These are phyloP conservation scores for Ustilago loliicola DNA, from an alignment of 1,284 basidiomycete genomes.

Conservation along the genomic window DNA sequence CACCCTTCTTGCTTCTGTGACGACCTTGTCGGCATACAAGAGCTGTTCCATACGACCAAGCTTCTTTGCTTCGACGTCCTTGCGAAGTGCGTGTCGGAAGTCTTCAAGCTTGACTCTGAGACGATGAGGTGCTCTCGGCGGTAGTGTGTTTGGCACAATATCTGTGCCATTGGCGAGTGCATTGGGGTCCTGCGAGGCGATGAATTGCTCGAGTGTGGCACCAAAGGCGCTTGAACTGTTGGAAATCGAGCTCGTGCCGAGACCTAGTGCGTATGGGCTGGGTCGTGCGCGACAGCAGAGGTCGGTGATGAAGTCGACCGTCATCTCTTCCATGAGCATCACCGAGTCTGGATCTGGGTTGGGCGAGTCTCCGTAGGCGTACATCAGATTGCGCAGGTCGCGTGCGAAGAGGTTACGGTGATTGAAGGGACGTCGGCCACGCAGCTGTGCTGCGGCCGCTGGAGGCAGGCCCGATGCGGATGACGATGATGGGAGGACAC, in stretches of 20 bases:
- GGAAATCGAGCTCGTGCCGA: constrained; percentile 49
- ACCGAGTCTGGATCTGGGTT: constrained; percentile 88
- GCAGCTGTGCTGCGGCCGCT: constrained; percentile 29
- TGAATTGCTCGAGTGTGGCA: constrained; percentile 32
- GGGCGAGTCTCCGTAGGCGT: constrained; percentile 92
- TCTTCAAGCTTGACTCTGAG: constrained; percentile 68
- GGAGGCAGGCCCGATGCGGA: constrained; percentile 21
- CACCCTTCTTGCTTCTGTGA: constrained; percentile 63
- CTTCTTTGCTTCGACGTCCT: constrained; percentile 65
- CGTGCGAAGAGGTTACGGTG: constrained; percentile 60
- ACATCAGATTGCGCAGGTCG: constrained; percentile 83
- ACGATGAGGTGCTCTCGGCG: constrained; percentile 51
- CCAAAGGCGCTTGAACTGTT: constrained; percentile 38
- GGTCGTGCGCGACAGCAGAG: constrained; percentile 76
- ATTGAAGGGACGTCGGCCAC: constrained; percentile 58
- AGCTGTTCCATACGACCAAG: constrained; percentile 67
- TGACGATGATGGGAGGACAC: constrained; percentile 19
- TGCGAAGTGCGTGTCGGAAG: constrained; percentile 66
- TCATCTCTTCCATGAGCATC: constrained; percentile 91
- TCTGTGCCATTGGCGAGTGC: constrained; percentile 29
- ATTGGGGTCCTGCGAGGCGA: constrained; percentile 20
- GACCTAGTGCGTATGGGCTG: constrained; percentile 57
- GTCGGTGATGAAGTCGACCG: constrained; percentile 90
- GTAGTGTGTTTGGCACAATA: constrained; percentile 23
- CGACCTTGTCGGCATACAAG: constrained; percentile 67